phyloP scores from a whole-genome alignment of 805 yeast genomes.

The Wickerhamomyces alni region DNA sequence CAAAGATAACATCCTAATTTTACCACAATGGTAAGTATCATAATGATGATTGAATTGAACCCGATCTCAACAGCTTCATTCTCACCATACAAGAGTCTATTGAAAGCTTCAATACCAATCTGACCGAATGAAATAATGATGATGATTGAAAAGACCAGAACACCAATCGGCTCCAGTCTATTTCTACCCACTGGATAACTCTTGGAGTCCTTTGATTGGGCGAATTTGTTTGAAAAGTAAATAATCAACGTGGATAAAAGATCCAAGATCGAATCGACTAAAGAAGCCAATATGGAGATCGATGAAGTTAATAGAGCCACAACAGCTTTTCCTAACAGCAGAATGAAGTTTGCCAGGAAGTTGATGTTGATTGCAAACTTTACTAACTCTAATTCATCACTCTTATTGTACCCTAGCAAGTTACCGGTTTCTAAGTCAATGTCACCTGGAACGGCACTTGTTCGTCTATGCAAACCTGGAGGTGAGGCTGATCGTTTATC shows the following conservation, averaged over 20 bases:
- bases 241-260: constrained; percentile 71
- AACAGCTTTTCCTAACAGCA: constrained; percentile 52
- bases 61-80: constrained; percentile 43
- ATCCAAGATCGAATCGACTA: constrained; percentile 71
- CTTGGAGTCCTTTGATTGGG: constrained; percentile 40
- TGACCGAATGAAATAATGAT: constrained; percentile 68
- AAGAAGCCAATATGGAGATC: constrained; percentile 70
- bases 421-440: constrained; percentile 53
- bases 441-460: constrained; percentile 52
- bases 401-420: constrained; percentile 42
- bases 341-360: constrained; percentile 50
- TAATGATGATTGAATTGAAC: constrained; percentile 45
- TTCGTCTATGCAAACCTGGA: constrained; percentile 11
- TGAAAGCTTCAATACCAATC: constrained; percentile 59
- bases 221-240: constrained; percentile 49
- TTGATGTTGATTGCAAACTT: constrained; percentile 58
- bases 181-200: constrained; percentile 66
- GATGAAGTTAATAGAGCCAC: constrained; percentile 64
- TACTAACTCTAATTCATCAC: constrained; percentile 38
- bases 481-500: not conserved
- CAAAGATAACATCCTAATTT: constrained; percentile 59
- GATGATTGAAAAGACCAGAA: constrained; percentile 63
- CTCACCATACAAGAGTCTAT: constrained; percentile 35
- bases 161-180: constrained; percentile 74
- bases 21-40: constrained; percentile 55